A percentile compares a stretch with the other conserved stretches of the same genome.
Evolutionary conservation across 371 early-diverging fungal genomes (phyloP).

Genomic region (Haplosporangium sp.): DNA sequence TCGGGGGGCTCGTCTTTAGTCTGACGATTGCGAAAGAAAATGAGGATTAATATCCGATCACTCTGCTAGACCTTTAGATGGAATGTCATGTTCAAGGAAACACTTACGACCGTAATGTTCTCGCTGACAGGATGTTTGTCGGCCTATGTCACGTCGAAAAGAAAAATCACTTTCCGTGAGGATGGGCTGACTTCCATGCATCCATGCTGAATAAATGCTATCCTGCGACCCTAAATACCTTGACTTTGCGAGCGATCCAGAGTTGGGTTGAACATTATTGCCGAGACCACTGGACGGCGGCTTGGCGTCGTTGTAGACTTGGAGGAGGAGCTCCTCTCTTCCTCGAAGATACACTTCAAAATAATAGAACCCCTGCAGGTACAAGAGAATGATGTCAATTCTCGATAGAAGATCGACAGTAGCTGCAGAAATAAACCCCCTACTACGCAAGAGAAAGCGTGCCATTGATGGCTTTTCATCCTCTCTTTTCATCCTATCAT

Average conservation of each 20-base stretch:
- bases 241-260: constrained; percentile 31
- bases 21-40: constrained; percentile 15
- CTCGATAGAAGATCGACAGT: constrained; percentile 11
- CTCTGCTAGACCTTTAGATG: not conserved
- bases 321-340: constrained; percentile 78
- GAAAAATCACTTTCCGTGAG: not conserved
- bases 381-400: constrained; percentile 8
- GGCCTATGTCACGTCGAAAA: constrained; percentile 26
- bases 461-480: too few species aligned
- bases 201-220: not conserved
- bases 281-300: constrained; percentile 22
- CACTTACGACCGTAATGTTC: constrained; percentile 53
- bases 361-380: constrained; percentile 75
- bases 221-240: constrained; percentile 9
- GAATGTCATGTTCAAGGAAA: not conserved
- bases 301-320: constrained; percentile 60
- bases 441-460: too few species aligned
- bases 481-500: too few species aligned
- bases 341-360: constrained; percentile 81
- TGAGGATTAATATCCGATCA: constrained; percentile 1
- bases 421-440: not conserved
- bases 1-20: constrained; percentile 22
- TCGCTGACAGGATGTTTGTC: constrained; percentile 53
- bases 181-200: not conserved
- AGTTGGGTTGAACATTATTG: constrained; percentile 34